Conservation (phyloP, 2,329 filamentous ascomycete species). For the Penicillium verrucosum region DNA sequence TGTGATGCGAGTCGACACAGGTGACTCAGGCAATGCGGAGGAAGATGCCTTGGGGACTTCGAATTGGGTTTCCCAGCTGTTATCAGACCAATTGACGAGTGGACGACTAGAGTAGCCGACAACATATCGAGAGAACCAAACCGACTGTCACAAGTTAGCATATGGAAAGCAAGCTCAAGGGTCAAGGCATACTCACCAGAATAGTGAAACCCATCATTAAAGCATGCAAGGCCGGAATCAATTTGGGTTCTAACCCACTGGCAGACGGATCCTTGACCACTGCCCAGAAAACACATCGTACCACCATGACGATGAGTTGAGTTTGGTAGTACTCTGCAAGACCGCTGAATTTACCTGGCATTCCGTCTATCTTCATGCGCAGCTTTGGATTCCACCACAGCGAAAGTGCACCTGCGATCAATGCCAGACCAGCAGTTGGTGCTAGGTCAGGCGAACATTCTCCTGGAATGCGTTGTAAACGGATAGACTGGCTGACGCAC, state of each 20-base stretch:
- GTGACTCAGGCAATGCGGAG: slow-evolving; percentile 15
- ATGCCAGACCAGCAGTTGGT: slow-evolving; percentile 36
- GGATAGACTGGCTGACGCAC: slow-evolving; percentile 22
- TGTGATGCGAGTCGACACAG: slow-evolving; percentile 7
- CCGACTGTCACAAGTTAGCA: slow-evolving; percentile 34
- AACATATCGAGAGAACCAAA: slow-evolving; percentile 36
- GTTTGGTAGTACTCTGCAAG: slow-evolving; percentile 47
- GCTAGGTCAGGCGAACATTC: slow-evolving; percentile 32
- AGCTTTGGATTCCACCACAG: slow-evolving; percentile 52
- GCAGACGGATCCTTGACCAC: slow-evolving; percentile 40
- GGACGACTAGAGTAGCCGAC: slow-evolving; percentile 42
- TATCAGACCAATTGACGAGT: slow-evolving; percentile 43
- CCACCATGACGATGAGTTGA: slow-evolving; percentile 45
- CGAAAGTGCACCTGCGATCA: slow-evolving; percentile 44
- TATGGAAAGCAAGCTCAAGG: background rate
- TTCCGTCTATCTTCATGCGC: slow-evolving; percentile 43
- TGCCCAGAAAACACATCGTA: slow-evolving; percentile 46
- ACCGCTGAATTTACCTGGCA: slow-evolving; percentile 41
- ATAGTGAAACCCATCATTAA: slow-evolving; percentile 42
- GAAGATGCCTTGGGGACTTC: slow-evolving; percentile 21
- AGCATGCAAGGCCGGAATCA: slow-evolving; percentile 37
- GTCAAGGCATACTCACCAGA: slow-evolving; percentile 29
- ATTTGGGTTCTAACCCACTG: slow-evolving; percentile 29
- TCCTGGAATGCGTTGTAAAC: slow-evolving; percentile 21
- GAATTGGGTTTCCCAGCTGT: slow-evolving; percentile 29